Conservation (phyloP, 2,329 filamentous ascomycete genomes). For the Monosporascus sp. region DNA sequence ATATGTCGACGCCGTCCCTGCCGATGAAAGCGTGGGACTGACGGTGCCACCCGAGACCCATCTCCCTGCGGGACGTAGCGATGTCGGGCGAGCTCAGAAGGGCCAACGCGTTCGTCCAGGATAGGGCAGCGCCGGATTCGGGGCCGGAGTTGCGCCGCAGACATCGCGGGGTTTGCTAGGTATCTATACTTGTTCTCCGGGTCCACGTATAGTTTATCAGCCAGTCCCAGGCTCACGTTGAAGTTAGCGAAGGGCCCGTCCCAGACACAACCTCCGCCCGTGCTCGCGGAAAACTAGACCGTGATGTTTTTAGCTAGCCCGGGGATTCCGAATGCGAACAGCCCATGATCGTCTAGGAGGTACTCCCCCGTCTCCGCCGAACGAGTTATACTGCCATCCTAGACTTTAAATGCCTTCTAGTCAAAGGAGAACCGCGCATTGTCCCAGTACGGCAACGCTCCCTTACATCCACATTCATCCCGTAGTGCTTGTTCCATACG, state of each 20-base stretch:
- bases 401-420: constrained; percentile 11
- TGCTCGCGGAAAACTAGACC: constrained; percentile 1
- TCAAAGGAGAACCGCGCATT: constrained; percentile 11
- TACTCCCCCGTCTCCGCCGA: constrained; percentile 14
- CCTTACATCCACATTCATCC: constrained; percentile 16
- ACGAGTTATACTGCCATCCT: constrained; percentile 12
- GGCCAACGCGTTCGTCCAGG: background rate
- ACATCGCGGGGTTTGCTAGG: background rate
- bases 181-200: background rate
- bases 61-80: constrained; percentile 1
- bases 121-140: background rate
- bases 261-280: background rate
- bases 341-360: background rate
- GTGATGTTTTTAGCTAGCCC: constrained; percentile 11
- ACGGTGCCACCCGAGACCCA: background rate
- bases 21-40: background rate
- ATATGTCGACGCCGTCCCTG: background rate
- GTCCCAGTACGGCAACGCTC: constrained; percentile 15
- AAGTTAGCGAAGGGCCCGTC: background rate
- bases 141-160: background rate
- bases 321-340: constrained; percentile 5
- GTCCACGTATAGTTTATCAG: background rate
- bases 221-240: background rate
- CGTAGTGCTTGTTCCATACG: constrained; percentile 14
- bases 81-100: background rate